Evolutionary conservation across 345 rosid genomes (phyloP), one percentile per base, ranked within the genome.

Genomic region (Lagerstroemia speciosa): DNA sequence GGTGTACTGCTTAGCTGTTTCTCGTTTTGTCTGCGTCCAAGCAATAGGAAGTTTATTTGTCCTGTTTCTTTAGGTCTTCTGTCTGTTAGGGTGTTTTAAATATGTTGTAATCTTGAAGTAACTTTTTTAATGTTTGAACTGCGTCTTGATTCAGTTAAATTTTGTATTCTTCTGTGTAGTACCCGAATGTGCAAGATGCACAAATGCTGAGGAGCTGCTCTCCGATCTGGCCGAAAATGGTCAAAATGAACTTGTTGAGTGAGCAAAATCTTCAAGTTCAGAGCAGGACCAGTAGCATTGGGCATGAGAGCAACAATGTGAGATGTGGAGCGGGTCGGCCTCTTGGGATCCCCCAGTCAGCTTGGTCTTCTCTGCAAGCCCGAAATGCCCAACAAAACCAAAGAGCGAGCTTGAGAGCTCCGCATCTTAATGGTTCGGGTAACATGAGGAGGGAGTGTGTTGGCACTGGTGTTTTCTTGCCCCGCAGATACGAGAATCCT

Each of bases 381-480:
- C 63, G 17, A 11, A 58, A 58, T 27, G 34, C 63, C 63, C 63
- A 10, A 10, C 63, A 27, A 27, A 27, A 14, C 34, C 34, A n/a
- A 66, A n/a, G 31, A 14, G 30, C 38, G 9, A 52, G 37, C 63
- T 69, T 66, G 71, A 78, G 78, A 53, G 65, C 83, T 41, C 70
- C 71, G 14, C 75, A 75, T 16, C 69, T 70, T 5, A 52, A 69
- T 20, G 85, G 86, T 69, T 72, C 82, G 55, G 77, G 75, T 6
- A 76, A 6, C 29, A 15, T 65, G 29, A 87, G 74, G 70, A 69
- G 75, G 17, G 77, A 79, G 45, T 80, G 83, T 24, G 52, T 84
- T 1, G 98, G 98, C 8, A 93, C 98, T 26, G 97, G 97, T 33
- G 98, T 93, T 15, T 93, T 93, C 79, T 74, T 93, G 70, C 98